Evolutionary conservation across 2,329 filamentous ascomycete species (phyloP).

Genomic region (Fusarium fujikuroi): DNA sequence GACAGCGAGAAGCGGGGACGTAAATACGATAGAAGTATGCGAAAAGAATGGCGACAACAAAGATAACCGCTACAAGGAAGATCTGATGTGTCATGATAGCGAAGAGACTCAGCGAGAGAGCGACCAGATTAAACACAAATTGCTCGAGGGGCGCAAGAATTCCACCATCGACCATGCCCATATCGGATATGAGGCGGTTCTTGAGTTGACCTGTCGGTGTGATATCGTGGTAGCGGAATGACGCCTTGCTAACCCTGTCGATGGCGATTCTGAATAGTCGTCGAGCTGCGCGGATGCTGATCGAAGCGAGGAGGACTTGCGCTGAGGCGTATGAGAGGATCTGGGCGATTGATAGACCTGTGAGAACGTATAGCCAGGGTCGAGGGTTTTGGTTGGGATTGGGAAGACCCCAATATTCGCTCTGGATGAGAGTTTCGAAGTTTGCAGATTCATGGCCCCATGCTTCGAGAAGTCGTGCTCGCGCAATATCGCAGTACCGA

Average conservation of each 20-base stretch:
- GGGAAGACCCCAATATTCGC: slow-evolving; percentile 58
- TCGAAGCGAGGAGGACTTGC: slow-evolving; percentile 76
- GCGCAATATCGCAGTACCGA: slow-evolving; percentile 71
- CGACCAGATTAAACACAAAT: slow-evolving; percentile 76
- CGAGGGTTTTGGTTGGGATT: slow-evolving; percentile 72
- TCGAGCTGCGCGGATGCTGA: slow-evolving; percentile 82
- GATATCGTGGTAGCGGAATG: slow-evolving; percentile 90
- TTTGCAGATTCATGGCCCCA: slow-evolving; percentile 74
- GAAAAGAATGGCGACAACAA: slow-evolving; percentile 74
- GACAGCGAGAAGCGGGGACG: slow-evolving; percentile 82
- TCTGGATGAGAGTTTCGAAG: slow-evolving; percentile 22
- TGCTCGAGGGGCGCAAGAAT: slow-evolving; percentile 78
- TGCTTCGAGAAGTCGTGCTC: slow-evolving; percentile 85
- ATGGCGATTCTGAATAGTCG: slow-evolving; percentile 79
- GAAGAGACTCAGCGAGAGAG: slow-evolving; percentile 76
- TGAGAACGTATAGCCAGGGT: slow-evolving; percentile 80
- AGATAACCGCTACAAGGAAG: slow-evolving; percentile 77
- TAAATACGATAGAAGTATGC: slow-evolving; percentile 80
- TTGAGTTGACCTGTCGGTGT: slow-evolving; percentile 90
- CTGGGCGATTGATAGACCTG: slow-evolving; percentile 70
- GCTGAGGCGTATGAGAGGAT: slow-evolving; percentile 69
- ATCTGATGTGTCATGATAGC: slow-evolving; percentile 86
- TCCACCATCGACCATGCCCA: slow-evolving; percentile 89
- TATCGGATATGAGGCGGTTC: slow-evolving; percentile 91
- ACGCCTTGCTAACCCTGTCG: slow-evolving; percentile 78